Conservation (phyloP, 2,329 filamentous ascomycete genomes). For the Fonsecaea erecta region DNA sequence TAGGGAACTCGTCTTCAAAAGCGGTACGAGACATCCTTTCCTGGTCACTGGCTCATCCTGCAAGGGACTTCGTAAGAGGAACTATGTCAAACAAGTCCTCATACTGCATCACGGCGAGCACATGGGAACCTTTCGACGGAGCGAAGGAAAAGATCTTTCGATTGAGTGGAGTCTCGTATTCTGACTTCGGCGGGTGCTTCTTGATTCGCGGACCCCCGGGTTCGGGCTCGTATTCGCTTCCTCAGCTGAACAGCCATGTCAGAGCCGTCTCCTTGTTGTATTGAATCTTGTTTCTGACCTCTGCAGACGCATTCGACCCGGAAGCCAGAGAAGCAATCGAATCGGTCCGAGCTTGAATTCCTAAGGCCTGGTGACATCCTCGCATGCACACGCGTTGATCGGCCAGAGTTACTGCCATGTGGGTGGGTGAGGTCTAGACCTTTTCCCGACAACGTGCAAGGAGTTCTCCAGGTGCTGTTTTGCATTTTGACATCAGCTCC, state of each 20-base stretch:
- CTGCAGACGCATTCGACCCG: neutral
- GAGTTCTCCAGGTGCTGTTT: no score
- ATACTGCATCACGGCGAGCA: neutral
- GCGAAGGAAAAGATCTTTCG: neutral
- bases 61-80: neutral
- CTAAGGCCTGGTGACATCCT: no score
- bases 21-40: neutral
- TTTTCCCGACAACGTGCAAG: no score
- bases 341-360: no score
- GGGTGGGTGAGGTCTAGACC: no score
- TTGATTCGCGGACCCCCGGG: neutral
- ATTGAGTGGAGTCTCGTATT: neutral
- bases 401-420: no score
- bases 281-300: neutral
- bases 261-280: neutral
- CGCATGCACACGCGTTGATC: no score
- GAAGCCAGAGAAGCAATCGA: neutral
- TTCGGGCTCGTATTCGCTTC: neutral
- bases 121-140: neutral
- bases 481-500: no score
- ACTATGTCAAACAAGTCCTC: neutral
- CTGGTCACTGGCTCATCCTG: neutral
- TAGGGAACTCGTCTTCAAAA: neutral
- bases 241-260: neutral
- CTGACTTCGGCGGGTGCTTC: neutral